Conservation (phyloP, 2,329 filamentous ascomycete genomes). For the Graphiopsis chlorocephala region DNA sequence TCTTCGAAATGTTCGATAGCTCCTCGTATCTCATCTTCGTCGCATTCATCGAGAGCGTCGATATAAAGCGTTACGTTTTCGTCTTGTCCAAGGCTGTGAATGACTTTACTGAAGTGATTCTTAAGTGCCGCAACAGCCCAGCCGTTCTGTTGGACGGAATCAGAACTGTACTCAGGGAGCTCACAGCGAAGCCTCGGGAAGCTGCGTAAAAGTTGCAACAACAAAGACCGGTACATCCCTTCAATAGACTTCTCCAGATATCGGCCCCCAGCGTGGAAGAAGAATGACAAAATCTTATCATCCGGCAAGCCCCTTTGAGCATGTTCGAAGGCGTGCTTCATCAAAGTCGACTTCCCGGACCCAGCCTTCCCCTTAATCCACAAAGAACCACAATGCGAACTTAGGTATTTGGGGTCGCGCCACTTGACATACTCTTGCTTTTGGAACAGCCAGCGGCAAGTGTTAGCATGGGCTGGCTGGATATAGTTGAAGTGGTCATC, state of each 20-base stretch:
- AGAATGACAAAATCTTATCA: not conserved
- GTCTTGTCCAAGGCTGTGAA: no score
- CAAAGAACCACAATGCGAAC: conserved; percentile 1
- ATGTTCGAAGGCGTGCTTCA: conserved; percentile 4
- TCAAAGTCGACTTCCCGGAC: conserved; percentile 19
- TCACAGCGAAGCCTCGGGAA: not conserved
- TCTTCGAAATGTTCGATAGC: not conserved
- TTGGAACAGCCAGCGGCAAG: conserved; percentile 9
- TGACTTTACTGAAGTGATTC: no score
- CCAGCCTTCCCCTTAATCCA: conserved; percentile 23
- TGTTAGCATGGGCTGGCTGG: not conserved
- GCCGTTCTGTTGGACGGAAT: no score
- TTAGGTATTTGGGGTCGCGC: not conserved
- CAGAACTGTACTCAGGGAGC: no score
- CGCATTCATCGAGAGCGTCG: conserved; percentile 1
- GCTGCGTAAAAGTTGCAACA: not conserved
- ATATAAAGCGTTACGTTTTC: not conserved
- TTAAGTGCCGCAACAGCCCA: no score
- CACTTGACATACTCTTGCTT: conserved; percentile 3
- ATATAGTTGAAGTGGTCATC: not conserved
- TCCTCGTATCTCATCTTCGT: not conserved
- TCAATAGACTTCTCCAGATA: not conserved
- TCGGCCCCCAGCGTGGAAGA: not conserved
- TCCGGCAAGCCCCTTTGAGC: not conserved
- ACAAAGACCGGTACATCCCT: conserved; percentile 1